Percentiles rank a stretch among this genome's conserved stretches.
Conservation (phyloP, 1,139 yeast species). For the Geotrichum fermentans region DNA sequence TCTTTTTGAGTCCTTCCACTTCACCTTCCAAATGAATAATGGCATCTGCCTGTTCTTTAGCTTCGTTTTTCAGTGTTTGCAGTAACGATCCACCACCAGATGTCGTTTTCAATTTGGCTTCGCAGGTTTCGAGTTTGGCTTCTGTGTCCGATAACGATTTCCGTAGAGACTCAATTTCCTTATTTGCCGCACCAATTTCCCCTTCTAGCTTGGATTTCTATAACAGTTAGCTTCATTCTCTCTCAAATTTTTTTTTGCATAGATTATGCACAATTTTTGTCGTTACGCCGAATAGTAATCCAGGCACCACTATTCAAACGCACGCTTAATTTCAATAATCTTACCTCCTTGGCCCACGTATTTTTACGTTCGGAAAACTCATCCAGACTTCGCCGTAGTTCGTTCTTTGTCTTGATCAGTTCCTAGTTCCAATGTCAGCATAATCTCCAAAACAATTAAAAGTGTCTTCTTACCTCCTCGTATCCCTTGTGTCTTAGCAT, state of each 20-base stretch:
- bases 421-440: not conserved
- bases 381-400: slow-evolving; percentile 4
- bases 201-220: not conserved
- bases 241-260: too few relatives aligned
- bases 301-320: too few relatives aligned
- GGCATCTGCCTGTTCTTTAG: slow-evolving; percentile 1
- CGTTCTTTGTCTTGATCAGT: not conserved
- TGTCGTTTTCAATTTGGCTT: not conserved
- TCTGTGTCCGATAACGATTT: not conserved
- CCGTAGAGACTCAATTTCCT: not conserved
- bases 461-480: not conserved
- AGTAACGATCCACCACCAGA: not conserved
- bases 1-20: slow-evolving; percentile 1
- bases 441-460: too few relatives aligned
- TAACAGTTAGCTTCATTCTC: not conserved
- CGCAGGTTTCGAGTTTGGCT: not conserved
- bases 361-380: slow-evolving; percentile 1
- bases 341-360: slow-evolving; percentile 5
- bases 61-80: not conserved
- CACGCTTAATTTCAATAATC: too few relatives aligned
- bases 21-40: slow-evolving; percentile 1
- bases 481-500: not conserved
- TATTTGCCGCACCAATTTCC: not conserved
- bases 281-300: too few relatives aligned
- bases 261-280: too few relatives aligned